Evolutionary conservation across 1,284 basidiomycete species (phyloP), one percentile per base, ranked within the genome.

Genomic region (Limonomyces culmigenus): DNA sequence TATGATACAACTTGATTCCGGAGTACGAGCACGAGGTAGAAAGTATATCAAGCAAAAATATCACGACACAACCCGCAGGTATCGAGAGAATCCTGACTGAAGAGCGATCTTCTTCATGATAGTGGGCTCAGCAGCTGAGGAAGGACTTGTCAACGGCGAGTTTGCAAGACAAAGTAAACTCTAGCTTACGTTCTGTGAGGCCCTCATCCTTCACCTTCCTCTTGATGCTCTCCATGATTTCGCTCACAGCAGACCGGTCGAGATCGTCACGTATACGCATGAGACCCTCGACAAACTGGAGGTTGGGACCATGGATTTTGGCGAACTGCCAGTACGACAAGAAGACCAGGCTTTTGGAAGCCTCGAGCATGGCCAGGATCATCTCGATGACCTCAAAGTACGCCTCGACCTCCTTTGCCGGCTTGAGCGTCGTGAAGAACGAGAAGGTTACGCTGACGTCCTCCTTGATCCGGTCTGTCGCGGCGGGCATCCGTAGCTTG

Each of bases 311-410:
- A 53, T 96, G 85, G 13, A 83, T 72, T 49, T 91, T 88, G n/a
- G 92, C 93, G 55, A 99, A 98, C 10, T 75, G 70, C 85, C 86
- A 89, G 55, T 80, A 97, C 16, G 93, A 92, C 41, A 98, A 62
- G 62, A 97, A 96, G 3, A 86, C 80, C 63, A 98, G 78, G 44
- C 88, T 86, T 52, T 86, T 80, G 20, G 84, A 88, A 1, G 92
- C 88, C 40, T 86, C 83, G 20, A 98, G 59, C 54, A 99, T 70
- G 4, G 77, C 70, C 10, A 91, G 63, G 29, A 93, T 71, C 63
- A 78, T 68, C 50, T 96, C 85, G 39, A 98, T 59, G 33, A 98
- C 76, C 48, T 91, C 83, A 43, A 98, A 87, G 45, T 78, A 70
- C 30, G 63, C 59, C 46, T 89, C 79, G 25, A 97, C 65, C 44